Percentiles rank a stretch among this genome's conserved stretches.
phyloP scores from a whole-genome alignment of 108 stramenopile genomes.

The Cyclotella cryptica region DNA sequence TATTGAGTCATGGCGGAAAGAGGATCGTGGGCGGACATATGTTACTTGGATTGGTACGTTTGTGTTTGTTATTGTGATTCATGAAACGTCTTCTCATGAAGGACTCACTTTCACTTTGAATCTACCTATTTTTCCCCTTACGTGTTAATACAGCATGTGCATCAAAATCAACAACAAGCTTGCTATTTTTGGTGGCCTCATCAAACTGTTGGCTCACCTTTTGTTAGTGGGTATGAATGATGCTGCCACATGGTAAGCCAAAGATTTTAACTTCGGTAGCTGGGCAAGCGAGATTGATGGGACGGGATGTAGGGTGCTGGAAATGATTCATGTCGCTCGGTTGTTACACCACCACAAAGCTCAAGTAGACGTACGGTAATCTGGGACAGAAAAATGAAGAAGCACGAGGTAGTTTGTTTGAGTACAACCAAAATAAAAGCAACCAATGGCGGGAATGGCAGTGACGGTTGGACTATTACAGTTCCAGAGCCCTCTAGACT shows the following conservation, averaged over 20 bases:
- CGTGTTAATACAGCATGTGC: too few species aligned
- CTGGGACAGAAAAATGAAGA: conserved; percentile 7
- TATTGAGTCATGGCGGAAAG: conserved; percentile 62
- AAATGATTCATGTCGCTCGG: conserved; percentile 63
- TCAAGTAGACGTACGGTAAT: conserved; percentile 2
- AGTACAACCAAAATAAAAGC: conserved; percentile 51
- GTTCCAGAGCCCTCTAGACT: conserved; percentile 31
- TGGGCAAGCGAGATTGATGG: conserved; percentile 65
- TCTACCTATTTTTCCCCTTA: background rate
- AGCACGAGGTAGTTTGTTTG: conserved; percentile 39
- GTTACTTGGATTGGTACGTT: conserved; percentile 53
- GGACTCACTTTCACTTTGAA: background rate
- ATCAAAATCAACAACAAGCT: conserved; percentile 31
- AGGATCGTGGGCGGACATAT: conserved; percentile 62
- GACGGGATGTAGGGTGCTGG: conserved; percentile 76
- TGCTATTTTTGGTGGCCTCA: conserved; percentile 64
- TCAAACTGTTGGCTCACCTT: conserved; percentile 68
- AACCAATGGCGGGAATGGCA: conserved; percentile 1
- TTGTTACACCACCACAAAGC: too few species aligned
- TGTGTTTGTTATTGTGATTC: background rate
- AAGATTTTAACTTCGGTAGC: conserved; percentile 69
- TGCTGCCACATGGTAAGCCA: conserved; percentile 60
- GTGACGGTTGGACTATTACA: background rate
- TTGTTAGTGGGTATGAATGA: conserved; percentile 63
- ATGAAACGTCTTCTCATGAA: background rate